These are phyloP conservation scores for Lotmaria passim DNA, from an alignment of 208 protist species.

Conservation along the genomic window DNA sequence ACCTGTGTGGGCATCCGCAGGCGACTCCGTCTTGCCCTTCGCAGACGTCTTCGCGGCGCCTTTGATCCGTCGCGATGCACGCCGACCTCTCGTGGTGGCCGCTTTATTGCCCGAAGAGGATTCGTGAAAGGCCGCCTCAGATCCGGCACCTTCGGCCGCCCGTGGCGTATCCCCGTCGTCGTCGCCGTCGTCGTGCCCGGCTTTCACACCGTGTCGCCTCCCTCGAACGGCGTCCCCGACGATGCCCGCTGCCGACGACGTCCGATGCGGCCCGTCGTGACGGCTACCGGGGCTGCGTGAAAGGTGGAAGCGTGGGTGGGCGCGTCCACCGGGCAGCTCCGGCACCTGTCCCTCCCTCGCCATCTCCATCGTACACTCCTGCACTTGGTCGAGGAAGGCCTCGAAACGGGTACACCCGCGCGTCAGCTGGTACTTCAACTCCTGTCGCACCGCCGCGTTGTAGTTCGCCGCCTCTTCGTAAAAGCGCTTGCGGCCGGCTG, in stretches of 20 bases:
- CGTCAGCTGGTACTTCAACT: conserved; percentile 60
- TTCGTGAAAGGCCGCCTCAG: background rate
- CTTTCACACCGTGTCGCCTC: background rate
- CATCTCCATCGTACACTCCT: conserved; percentile 74
- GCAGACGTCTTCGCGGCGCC: conserved; percentile 4
- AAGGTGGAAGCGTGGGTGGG: conserved; percentile 27
- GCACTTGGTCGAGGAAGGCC: conserved; percentile 50
- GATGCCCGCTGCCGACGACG: background rate
- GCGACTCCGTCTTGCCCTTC: conserved; percentile 9
- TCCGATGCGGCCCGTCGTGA: background rate
- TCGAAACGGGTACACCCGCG: conserved; percentile 75
- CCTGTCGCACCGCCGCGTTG: conserved; percentile 59
- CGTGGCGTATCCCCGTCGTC: too few relatives aligned
- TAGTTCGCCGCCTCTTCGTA: conserved; percentile 72
- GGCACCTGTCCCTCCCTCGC: conserved; percentile 40
- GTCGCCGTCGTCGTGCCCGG: background rate
- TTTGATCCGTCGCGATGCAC: conserved; percentile 5
- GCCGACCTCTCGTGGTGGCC: background rate
- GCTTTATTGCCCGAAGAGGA: background rate
- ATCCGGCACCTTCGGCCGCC: too few relatives aligned
- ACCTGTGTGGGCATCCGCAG: too few relatives aligned
- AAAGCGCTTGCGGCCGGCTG: conserved; percentile 42
- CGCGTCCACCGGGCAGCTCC: conserved; percentile 17
- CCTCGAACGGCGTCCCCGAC: background rate
- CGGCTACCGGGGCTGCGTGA: too few relatives aligned